Evolutionary conservation across 78 protist genomes (phyloP), one percentile per base, ranked within the genome.

Genomic region (Chrysochromulina parva): DNA sequence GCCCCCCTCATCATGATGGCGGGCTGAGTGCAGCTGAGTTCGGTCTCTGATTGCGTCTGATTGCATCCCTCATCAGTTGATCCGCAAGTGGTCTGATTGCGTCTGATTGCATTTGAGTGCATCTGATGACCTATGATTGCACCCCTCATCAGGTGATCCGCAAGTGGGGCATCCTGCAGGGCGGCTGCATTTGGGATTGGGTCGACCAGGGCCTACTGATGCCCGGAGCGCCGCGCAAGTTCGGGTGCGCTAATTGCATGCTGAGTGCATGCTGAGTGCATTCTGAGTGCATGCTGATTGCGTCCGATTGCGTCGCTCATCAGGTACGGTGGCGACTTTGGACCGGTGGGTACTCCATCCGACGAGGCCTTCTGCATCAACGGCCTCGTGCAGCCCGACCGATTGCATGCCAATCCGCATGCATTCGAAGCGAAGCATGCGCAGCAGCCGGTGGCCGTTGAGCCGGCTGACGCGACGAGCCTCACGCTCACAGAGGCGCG

Each of bases 151-250:
- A 28, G 11, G 54, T 62, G 59, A 62, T 90, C 80, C 78, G 89
- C 20, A 0, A 7, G 28, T 7, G 1, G 7, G 57, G 47, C 22
- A n/a, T 17, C 19, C 52, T 62, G 59, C 90, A 85, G 71, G 93
- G 93, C 55, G 93, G 93, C 65, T 91, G 87, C 93, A 71, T 91
- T 55, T 91, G 93, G 93, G 93, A 91, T 74, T 91, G 89, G 90
- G 71, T 38, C 20, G 93, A 91, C 71, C 93, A 91, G 73, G 93
- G 93, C 10, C 81, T 91, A 11, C 0, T 1, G 53, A 5, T 50
- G 67, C 88, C 58, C 62, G 62, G 24, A 58, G 62, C 24, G 24
- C 62, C 24, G 7, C 65, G 80, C 53, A 38, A 38, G 38, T 38
- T 38, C 38, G 38, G 38, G 38, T 38, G 38, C 38, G 38, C 38